Evolutionary conservation across 176 grass and related monocot genomes (phyloP), one percentile per base, ranked within the genome.

Genomic region (Cenchrus americanus): DNA sequence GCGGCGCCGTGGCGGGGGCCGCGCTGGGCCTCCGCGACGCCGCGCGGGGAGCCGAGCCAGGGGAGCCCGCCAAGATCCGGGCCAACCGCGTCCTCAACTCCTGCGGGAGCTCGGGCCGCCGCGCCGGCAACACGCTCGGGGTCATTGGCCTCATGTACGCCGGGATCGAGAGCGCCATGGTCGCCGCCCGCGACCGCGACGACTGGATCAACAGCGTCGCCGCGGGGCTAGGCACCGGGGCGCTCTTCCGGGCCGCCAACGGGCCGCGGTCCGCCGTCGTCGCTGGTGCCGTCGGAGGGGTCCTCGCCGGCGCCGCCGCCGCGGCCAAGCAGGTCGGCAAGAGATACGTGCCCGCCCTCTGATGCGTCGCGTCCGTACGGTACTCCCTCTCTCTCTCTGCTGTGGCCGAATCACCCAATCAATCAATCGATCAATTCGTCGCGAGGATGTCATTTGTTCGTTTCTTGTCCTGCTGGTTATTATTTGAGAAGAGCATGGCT

Each of bases 81-180:
- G 80, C 90, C 37, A 98, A 98, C 42, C 91, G 96, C 49, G 70
- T 98, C 77, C 96, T 98, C 85, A 98, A 98, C 83, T 95, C 93
- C 6, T 98, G 85, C 43, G 93, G 96, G 6, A 84, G 86, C 80
- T 60, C 86, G 32, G 96, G 96, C 1, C 91, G 93, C 67, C 91
- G 89, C 73, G 58, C 85, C 54, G 96, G 92, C 21, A 98, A 98
- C 91, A 80, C 84, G 21, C 57, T 95, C 32, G 96, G 92, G 68
- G 80, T 93, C 73, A 88, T 95, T 61, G 93, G 91, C 18, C 82
- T 95, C 52, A 88, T 98, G 86, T 98, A 95, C 76, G 96, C 96
- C 14, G 96, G 93, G 8, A 89, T 98, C 62, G 96, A 98, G 89
- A 98, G 96, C 77, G 87, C 76, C 78, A 98, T 98, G 96, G 96